These are phyloP conservation scores for Naganishia vishniacii DNA, from an alignment of 768 basidiomycete species.

Conservation along the genomic window DNA sequence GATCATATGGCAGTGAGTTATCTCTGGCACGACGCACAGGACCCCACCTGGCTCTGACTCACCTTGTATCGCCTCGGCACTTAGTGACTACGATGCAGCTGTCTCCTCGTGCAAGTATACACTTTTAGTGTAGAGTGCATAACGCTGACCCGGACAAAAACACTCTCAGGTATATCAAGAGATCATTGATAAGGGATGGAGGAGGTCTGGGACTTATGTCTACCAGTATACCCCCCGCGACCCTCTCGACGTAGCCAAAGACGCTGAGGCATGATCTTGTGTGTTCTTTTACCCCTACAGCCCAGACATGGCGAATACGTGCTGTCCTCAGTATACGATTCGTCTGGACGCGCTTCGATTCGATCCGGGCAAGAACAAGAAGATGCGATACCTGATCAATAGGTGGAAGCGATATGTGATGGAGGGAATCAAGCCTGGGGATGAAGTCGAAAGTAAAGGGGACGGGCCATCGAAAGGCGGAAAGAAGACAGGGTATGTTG, in stretches of 20 bases:
- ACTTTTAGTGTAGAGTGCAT: no score
- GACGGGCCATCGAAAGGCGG: neutral
- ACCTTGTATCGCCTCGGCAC: no score
- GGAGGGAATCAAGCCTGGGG: constrained; percentile 57
- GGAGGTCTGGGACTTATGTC: constrained; percentile 56
- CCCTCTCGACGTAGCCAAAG: no score
- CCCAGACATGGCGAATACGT: constrained; percentile 71
- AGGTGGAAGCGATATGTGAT: constrained; percentile 40
- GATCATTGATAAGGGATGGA: constrained; percentile 50
- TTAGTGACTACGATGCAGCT: constrained; percentile 40
- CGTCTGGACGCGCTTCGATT: constrained; percentile 48
- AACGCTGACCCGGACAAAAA: neutral
- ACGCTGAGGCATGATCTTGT: no score
- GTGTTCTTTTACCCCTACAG: no score
- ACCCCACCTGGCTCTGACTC: no score
- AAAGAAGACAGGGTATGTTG: constrained; percentile 23
- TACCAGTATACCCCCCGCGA: constrained; percentile 53
- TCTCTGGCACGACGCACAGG: neutral
- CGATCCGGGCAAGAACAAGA: constrained; percentile 34
- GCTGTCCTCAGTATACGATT: constrained; percentile 94
- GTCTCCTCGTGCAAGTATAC: constrained; percentile 34
- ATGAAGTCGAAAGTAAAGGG: constrained; percentile 29
- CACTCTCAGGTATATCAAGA: constrained; percentile 45
- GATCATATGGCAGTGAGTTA: constrained; percentile 44
- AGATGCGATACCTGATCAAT: constrained; percentile 40